phyloP scores from a whole-genome alignment of 2,329 filamentous ascomycete genomes.

The Talaromyces piceae region DNA sequence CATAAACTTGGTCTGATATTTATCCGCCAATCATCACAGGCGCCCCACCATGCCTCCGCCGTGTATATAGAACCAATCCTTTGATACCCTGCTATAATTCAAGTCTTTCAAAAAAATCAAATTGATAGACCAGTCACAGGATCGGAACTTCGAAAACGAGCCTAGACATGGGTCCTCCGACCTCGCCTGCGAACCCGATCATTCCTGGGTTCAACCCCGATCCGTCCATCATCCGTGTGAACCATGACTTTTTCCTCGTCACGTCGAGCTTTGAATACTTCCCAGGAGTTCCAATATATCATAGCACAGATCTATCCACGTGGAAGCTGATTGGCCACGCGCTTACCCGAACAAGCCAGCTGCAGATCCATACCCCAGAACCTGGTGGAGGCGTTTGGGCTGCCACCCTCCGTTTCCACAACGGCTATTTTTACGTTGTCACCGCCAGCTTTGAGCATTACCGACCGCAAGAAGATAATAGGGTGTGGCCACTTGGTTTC shows the following conservation, averaged over 20 bases:
- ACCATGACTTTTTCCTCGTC: slow-evolving; percentile 38
- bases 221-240: slow-evolving; percentile 38
- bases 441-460: slow-evolving; percentile 19
- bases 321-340: slow-evolving; percentile 29
- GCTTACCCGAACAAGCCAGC: slow-evolving; percentile 12
- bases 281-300: slow-evolving; percentile 40
- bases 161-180: not conserved
- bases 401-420: slow-evolving; percentile 33
- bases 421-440: slow-evolving; percentile 36
- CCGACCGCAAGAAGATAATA: slow-evolving; percentile 2
- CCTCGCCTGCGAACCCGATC: slow-evolving; percentile 33
- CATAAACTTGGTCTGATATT: not conserved
- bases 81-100: not conserved
- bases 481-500: slow-evolving; percentile 4
- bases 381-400: slow-evolving; percentile 35
- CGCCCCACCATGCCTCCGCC: not conserved
- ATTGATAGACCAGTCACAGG: not conserved
- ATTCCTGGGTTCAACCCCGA: slow-evolving; percentile 42
- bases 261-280: slow-evolving; percentile 41
- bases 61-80: not conserved
- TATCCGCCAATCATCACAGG: not conserved
- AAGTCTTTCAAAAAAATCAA: not conserved
- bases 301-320: slow-evolving; percentile 37
- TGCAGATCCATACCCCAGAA: slow-evolving; percentile 31
- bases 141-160: not conserved